phyloP scores from a whole-genome alignment of 1,139 yeast genomes.

The Citeromyces hawaiiensis region DNA sequence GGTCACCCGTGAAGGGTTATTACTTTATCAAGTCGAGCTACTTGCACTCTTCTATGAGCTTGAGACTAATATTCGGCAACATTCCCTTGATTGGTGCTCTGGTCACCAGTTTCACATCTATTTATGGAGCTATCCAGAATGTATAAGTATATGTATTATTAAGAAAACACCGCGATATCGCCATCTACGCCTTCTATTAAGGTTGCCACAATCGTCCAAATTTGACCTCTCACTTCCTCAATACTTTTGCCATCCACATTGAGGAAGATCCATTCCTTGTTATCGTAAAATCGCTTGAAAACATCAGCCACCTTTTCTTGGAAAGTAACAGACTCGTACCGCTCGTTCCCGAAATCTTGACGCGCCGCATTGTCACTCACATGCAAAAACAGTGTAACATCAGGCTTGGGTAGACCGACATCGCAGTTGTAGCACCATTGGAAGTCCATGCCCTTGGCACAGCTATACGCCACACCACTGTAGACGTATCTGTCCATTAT shows the following conservation, averaged over 20 bases:
- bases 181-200: conserved; percentile 2
- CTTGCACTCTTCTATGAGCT: conserved; percentile 22
- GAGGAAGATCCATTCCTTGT: conserved; percentile 26
- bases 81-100: conserved; percentile 34
- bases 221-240: conserved; percentile 31
- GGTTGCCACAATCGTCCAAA: conserved; percentile 13
- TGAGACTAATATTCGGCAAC: conserved; percentile 29
- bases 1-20: neutral
- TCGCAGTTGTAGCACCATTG: conserved; percentile 81
- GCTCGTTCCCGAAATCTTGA: conserved; percentile 82
- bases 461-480: conserved; percentile 86
- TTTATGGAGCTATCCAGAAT: conserved; percentile 23
- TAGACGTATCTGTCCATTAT: conserved; percentile 81
- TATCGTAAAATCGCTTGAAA: conserved; percentile 33
- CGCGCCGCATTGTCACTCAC: conserved; percentile 35
- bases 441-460: conserved; percentile 64
- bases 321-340: conserved; percentile 68
- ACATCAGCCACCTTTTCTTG: conserved; percentile 54
- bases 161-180: neutral
- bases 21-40: conserved; percentile 10
- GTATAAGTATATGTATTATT: conserved; percentile 4
- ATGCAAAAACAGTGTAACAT: conserved; percentile 56
- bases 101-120: conserved; percentile 33
- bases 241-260: conserved; percentile 50
- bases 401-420: conserved; percentile 79